Evolutionary conservation across 2,329 filamentous ascomycete genomes (phyloP), one percentile per base, ranked within the genome.

Genomic region (Claviceps sp.): DNA sequence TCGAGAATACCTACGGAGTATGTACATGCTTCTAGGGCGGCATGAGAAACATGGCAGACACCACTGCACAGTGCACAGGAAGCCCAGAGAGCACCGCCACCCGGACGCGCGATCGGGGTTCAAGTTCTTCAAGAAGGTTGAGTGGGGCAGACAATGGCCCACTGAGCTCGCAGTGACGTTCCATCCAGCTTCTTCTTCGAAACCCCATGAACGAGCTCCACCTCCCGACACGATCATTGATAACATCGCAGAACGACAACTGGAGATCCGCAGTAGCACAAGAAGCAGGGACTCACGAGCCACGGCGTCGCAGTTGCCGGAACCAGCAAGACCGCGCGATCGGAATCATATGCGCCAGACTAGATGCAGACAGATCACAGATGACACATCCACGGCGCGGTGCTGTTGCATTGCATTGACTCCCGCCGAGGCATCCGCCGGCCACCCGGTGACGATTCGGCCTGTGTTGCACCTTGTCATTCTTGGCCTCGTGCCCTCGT

Each of bases 81-180:
- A 26, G 22, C 22, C 4, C 22, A 22, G 22, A 22, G 22, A 22
- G 22, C 22, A 22, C 22, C 22, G 22, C 22, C 22, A 3, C 3
- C 24, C 26, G 7, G 26, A 26, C 26, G 30, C 30, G 30, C 30
- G 30, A 30, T 30, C 26, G 26, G 26, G 26, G 26, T 8, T 26
- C 26, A 26, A 26, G 26, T 30, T 30, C 26, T 24, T 24, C 24
- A 30, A 30, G 26, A 30, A 30, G 26, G 26, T 7, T 30, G 26
- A 30, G 30, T 34, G 30, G 30, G 30, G 30, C 30, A 34, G 11
- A 34, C 30, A 34, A 34, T n/a, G 45, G 13, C 7, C 34, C 41
- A 22, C 41, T 24, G 47, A 26, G 46, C 48, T 54, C 56, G 57
- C 55, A 51, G 58, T 59, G 58, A 59, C 58, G 58, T 59, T 59